Percentiles rank a stretch among this genome's conserved stretches.
Conservation (phyloP, 2,329 filamentous ascomycete species). For the Alternaria dauci region DNA sequence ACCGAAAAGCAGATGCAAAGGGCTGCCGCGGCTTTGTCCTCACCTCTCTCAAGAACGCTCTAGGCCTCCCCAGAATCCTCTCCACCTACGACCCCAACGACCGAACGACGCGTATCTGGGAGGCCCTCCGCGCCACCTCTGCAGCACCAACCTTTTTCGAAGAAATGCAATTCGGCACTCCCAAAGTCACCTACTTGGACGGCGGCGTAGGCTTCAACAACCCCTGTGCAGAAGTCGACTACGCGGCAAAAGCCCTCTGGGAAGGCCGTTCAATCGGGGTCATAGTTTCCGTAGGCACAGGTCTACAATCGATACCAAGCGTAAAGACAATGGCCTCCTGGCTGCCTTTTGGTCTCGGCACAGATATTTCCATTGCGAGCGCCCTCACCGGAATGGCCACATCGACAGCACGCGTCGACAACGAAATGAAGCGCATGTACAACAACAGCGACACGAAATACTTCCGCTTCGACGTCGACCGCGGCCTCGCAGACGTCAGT, state of each 20-base stretch:
- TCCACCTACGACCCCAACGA: constrained; percentile 53
- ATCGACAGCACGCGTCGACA: constrained; percentile 50
- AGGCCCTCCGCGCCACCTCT: constrained; percentile 61
- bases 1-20: constrained; percentile 41
- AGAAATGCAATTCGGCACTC: constrained; percentile 59
- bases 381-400: constrained; percentile 52
- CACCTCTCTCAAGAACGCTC: constrained; percentile 50
- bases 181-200: constrained; percentile 59
- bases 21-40: constrained; percentile 52
- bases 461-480: constrained; percentile 52
- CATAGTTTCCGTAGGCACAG: constrained; percentile 52
- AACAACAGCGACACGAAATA: constrained; percentile 48
- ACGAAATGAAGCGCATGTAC: constrained; percentile 54
- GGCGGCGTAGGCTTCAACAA: constrained; percentile 62
- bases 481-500: constrained; percentile 49
- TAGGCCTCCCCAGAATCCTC: constrained; percentile 48
- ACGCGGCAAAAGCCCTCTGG: constrained; percentile 56
- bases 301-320: constrained; percentile 50
- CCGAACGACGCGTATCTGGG: constrained; percentile 55
- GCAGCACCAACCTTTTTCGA: constrained; percentile 62
- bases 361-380: constrained; percentile 48
- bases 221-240: constrained; percentile 60
- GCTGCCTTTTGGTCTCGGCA: constrained; percentile 52
- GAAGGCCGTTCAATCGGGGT: constrained; percentile 49
- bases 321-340: constrained; percentile 49